A percentile compares a stretch with the other conserved stretches of the same genome.
Conservation (phyloP, 2,329 filamentous ascomycete genomes). For the Ophiocordyceps sinensis region DNA sequence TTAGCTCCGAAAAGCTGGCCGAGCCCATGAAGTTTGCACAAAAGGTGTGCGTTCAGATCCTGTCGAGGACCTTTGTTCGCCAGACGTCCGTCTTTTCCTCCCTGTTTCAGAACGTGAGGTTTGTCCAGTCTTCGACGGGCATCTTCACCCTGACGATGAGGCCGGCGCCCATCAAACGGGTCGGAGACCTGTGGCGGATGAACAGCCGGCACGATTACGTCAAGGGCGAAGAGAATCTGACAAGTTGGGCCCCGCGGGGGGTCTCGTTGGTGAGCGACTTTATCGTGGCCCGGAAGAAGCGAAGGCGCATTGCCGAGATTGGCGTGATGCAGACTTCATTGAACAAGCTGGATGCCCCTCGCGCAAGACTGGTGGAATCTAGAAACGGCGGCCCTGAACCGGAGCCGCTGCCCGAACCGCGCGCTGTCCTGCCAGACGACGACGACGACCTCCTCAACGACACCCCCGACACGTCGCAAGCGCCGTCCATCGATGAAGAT, state of each 20-base stretch:
- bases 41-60: conserved; percentile 68
- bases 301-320: conserved; percentile 62
- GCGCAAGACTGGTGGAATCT: conserved; percentile 19
- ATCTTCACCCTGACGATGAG: conserved; percentile 80
- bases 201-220: conserved; percentile 91
- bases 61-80: conserved; percentile 70
- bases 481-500: conserved; percentile 18
- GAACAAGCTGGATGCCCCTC: conserved; percentile 38
- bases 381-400: conserved; percentile 16
- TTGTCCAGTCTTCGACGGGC: conserved; percentile 74
- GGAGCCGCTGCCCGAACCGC: conserved; percentile 19
- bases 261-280: conserved; percentile 87
- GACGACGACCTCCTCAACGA: conserved; percentile 45
- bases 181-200: conserved; percentile 91
- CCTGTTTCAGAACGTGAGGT: conserved; percentile 70
- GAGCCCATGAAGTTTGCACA: conserved; percentile 78
- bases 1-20: conserved; percentile 69
- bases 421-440: conserved; percentile 33
- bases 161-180: conserved; percentile 78
- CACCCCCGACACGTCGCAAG: conserved; percentile 36
- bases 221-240: conserved; percentile 82
- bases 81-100: conserved; percentile 78
- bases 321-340: conserved; percentile 58
- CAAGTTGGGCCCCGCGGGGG: conserved; percentile 74
- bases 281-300: conserved; percentile 59